Conservation (phyloP, 2,329 filamentous ascomycete species). For the Endoconidiophora polonica region DNA sequence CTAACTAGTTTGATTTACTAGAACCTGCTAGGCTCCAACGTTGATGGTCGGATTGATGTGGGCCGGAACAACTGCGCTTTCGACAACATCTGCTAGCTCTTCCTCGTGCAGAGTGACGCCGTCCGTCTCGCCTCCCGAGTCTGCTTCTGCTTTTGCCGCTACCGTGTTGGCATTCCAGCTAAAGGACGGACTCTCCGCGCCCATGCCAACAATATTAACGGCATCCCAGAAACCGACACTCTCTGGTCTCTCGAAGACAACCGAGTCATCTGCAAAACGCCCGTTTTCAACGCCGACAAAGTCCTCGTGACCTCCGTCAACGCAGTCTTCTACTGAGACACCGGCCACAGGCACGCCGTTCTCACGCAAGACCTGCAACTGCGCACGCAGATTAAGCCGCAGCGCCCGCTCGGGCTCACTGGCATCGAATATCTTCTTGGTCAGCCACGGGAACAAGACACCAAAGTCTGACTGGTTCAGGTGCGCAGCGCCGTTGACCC, state of each 20-base stretch:
- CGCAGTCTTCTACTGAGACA: slow-evolving; percentile 31
- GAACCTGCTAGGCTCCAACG: neutral
- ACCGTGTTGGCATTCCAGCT: slow-evolving; percentile 7
- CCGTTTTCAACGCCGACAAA: slow-evolving; percentile 15
- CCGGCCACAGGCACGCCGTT: slow-evolving; percentile 32
- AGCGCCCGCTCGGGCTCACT: slow-evolving; percentile 42
- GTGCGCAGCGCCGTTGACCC: slow-evolving; percentile 57
- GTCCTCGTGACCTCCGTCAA: slow-evolving; percentile 24
- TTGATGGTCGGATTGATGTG: neutral
- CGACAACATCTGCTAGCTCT: slow-evolving; percentile 3
- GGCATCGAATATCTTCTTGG: slow-evolving; percentile 38
- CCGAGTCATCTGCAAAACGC: slow-evolving; percentile 24
- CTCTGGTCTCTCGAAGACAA: slow-evolving; percentile 30
- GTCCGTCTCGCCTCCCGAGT: slow-evolving; percentile 8
- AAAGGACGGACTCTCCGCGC: slow-evolving; percentile 11
- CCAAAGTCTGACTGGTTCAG: slow-evolving; percentile 74
- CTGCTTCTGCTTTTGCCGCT: neutral
- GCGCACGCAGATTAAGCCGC: slow-evolving; percentile 40
- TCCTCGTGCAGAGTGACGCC: slow-evolving; percentile 13
- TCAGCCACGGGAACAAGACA: slow-evolving; percentile 59
- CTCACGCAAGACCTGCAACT: slow-evolving; percentile 37
- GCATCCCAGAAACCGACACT: slow-evolving; percentile 5
- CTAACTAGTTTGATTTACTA: neutral
- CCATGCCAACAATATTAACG: slow-evolving; percentile 10
- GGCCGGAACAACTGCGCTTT: slow-evolving; percentile 4